Evolutionary conservation across 2,329 filamentous ascomycete genomes (phyloP).

Genomic region (Verticillium klebahnii): DNA sequence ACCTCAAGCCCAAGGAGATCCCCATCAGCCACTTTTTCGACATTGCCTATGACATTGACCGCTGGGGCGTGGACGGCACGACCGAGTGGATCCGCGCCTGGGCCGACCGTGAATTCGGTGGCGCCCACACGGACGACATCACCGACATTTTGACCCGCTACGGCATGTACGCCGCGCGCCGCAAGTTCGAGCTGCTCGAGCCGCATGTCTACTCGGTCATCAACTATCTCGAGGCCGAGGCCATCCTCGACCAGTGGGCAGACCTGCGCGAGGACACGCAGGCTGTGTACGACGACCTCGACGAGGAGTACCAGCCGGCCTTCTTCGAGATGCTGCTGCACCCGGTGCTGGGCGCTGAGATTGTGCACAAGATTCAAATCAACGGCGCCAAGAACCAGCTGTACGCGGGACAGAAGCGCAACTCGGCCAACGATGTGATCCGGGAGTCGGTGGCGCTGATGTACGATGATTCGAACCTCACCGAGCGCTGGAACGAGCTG

Average conservation of each 20-base stretch:
- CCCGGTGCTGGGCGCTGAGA: constrained; percentile 48
- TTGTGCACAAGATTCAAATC: constrained; percentile 44
- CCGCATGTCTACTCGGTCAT: constrained; percentile 42
- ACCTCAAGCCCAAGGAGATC: constrained; percentile 60
- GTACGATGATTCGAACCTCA: constrained; percentile 52
- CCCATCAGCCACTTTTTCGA: constrained; percentile 65
- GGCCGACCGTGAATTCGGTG: constrained; percentile 53
- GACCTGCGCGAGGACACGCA: constrained; percentile 48
- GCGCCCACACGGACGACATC: constrained; percentile 39
- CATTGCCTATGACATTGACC: constrained; percentile 58
- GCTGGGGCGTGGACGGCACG: constrained; percentile 52
- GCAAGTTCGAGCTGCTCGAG: constrained; percentile 30
- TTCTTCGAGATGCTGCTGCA: constrained; percentile 58
- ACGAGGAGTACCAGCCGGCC: constrained; percentile 44
- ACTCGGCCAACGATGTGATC: constrained; percentile 43
- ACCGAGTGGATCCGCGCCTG: constrained; percentile 52
- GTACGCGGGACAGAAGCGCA: constrained; percentile 40
- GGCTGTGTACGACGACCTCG: constrained; percentile 49
- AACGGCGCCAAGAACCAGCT: constrained; percentile 39
- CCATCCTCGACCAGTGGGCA: constrained; percentile 45
- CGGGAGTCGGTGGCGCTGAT: constrained; percentile 48
- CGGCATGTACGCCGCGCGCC: constrained; percentile 27
- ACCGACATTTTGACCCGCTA: constrained; percentile 44
- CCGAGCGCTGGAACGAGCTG: constrained; percentile 50
- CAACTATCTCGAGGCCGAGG: constrained; percentile 55